Conservation (phyloP, 176 grass and related monocot genomes). For the Carex cristatella region DNA sequence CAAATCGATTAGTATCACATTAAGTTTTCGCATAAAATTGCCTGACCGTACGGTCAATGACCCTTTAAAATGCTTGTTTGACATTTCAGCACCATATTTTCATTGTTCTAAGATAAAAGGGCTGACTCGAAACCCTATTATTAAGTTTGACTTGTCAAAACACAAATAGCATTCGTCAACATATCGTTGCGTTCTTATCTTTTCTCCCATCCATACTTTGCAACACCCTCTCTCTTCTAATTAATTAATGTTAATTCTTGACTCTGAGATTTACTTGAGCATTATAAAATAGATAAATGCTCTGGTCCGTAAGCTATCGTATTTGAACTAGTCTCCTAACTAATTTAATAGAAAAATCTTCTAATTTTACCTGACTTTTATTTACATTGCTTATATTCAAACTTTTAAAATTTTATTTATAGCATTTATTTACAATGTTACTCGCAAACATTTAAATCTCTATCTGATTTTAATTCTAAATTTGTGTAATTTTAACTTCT, state of each 20-base stretch:
- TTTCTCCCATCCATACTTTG: not conserved
- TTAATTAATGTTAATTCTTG: not conserved
- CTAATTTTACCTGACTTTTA: too few species aligned
- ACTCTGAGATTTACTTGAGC: too few species aligned
- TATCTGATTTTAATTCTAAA: too few species aligned
- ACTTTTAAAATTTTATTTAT: too few species aligned
- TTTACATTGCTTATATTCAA: too few species aligned
- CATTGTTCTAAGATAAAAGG: not conserved
- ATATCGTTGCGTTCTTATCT: not conserved
- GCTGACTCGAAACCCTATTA: not conserved
- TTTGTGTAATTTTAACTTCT: too few species aligned
- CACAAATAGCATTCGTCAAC: not conserved
- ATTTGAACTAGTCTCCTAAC: too few species aligned
- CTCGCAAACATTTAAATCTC: too few species aligned
- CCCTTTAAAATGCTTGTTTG: not conserved
- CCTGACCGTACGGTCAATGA: conserved; percentile 9
- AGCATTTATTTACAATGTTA: too few species aligned
- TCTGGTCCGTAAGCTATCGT: too few species aligned
- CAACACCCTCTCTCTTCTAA: not conserved
- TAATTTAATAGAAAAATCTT: too few species aligned
- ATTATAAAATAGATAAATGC: too few species aligned
- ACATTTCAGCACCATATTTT: conserved; percentile 6
- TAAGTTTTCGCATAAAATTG: conserved; percentile 1
- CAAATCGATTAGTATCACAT: not conserved
- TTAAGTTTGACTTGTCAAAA: not conserved